Evolutionary conservation across 1,139 yeast genomes (phyloP).

Genomic region (Yamadazyma buinensis): DNA sequence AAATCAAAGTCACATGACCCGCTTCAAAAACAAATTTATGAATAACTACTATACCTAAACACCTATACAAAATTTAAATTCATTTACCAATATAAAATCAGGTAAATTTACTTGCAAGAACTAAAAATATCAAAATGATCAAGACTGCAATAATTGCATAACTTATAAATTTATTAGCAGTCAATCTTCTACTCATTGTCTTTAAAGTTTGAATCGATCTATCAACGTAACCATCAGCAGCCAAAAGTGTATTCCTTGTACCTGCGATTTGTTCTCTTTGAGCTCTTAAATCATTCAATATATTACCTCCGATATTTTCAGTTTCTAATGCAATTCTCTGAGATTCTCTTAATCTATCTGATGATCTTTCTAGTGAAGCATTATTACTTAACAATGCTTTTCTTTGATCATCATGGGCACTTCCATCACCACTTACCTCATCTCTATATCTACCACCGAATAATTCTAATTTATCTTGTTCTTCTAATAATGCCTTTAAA

Average conservation of each 20-base stretch:
- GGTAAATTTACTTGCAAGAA: conserved; percentile 75
- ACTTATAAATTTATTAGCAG: conserved; percentile 91
- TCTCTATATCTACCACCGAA: conserved; percentile 56
- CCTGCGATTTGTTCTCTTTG: conserved; percentile 91
- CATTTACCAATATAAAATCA: neutral
- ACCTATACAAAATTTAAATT: neutral
- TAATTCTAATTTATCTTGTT: conserved; percentile 61
- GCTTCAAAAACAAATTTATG: too few relatives aligned
- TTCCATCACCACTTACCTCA: conserved; percentile 10
- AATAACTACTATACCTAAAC: too few relatives aligned
- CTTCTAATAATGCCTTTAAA: conserved; percentile 51
- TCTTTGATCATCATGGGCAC: conserved; percentile 61
- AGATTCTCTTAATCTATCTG: conserved; percentile 81
- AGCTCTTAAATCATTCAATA: conserved; percentile 81
- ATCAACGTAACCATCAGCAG: conserved; percentile 93
- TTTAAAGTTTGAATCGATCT: conserved; percentile 81
- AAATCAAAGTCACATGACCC: too few relatives aligned
- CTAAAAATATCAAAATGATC: conserved; percentile 77
- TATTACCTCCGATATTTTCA: conserved; percentile 87
- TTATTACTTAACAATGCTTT: conserved; percentile 77
- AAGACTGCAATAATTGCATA: conserved; percentile 93
- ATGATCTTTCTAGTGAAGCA: conserved; percentile 76
- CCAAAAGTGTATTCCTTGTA: conserved; percentile 77
- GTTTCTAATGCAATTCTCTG: conserved; percentile 92
- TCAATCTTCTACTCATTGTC: conserved; percentile 89